A percentile compares a stretch with the other conserved stretches of the same genome.
phyloP scores from a whole-genome alignment of 345 rosid genomes.

The Populus pruinosa region DNA sequence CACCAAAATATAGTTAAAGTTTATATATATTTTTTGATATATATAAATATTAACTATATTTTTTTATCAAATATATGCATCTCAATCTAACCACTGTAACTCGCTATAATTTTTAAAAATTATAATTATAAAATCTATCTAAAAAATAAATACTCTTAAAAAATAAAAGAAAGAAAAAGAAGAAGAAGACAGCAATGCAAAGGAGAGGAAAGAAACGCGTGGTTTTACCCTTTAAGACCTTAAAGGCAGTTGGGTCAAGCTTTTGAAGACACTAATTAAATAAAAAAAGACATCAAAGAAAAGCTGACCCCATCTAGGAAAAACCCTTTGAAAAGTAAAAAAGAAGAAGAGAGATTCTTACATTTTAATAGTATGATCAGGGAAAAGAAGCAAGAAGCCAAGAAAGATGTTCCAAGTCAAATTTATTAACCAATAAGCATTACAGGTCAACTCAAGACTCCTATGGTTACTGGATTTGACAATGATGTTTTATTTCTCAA shows the following conservation, averaged over 20 bases:
- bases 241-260: constrained; percentile 3
- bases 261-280: constrained; percentile 10
- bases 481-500: neutral
- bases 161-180: neutral
- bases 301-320: constrained; percentile 13
- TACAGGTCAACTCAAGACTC: neutral
- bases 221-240: neutral
- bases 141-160: no score
- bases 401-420: constrained; percentile 2
- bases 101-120: no score
- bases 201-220: neutral
- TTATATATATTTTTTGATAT: no score
- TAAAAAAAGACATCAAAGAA: constrained; percentile 1
- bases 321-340: constrained; percentile 22
- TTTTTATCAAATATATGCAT: accelerated
- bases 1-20: no score
- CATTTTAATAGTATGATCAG: constrained; percentile 12
- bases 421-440: neutral
- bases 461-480: neutral
- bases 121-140: no score
- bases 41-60: no score
- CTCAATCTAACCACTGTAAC: no score
- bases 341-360: constrained; percentile 20
- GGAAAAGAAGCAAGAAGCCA: constrained; percentile 17
- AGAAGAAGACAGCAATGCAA: neutral